Percentiles rank a stretch among this genome's conserved stretches.
Evolutionary conservation across 257 asterid genomes (phyloP).

Genomic region (Solanum tacnaense): DNA sequence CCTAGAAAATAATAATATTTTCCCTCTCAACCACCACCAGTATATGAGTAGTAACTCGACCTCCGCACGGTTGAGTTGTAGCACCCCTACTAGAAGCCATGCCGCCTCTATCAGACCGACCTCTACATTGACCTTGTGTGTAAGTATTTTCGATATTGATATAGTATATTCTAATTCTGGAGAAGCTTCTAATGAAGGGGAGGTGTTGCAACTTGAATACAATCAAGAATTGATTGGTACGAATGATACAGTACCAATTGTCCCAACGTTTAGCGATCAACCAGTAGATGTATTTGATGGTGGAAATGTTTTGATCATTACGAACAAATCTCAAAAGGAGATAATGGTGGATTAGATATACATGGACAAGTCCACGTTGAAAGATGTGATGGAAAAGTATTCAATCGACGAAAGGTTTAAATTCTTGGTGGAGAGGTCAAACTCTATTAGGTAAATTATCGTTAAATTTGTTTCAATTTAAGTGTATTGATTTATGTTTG

Average conservation of each 20-base stretch:
- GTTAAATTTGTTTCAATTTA: too few relatives aligned
- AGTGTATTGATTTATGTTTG: neutral
- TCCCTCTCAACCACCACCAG: too few relatives aligned
- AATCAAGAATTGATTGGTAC: neutral
- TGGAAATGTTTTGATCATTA: neutral
- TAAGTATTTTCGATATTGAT: neutral
- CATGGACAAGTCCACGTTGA: neutral
- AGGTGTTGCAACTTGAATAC: neutral
- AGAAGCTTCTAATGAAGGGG: neutral
- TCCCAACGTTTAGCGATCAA: neutral
- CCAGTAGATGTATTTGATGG: neutral
- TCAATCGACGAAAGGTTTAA: neutral
- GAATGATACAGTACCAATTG: neutral
- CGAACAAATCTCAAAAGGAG: neutral
- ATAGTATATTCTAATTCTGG: neutral
- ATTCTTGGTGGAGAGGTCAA: neutral
- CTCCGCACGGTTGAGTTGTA: too few relatives aligned
- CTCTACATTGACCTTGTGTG: too few relatives aligned
- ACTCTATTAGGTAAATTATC: neutral
- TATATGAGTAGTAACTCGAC: too few relatives aligned
- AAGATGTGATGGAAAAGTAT: neutral
- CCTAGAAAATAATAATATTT: too few relatives aligned
- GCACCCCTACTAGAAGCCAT: too few relatives aligned
- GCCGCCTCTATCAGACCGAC: too few relatives aligned
- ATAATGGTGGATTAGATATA: neutral